Conservation (phyloP, 2,329 filamentous ascomycete genomes). For the Fusarium albidum region DNA sequence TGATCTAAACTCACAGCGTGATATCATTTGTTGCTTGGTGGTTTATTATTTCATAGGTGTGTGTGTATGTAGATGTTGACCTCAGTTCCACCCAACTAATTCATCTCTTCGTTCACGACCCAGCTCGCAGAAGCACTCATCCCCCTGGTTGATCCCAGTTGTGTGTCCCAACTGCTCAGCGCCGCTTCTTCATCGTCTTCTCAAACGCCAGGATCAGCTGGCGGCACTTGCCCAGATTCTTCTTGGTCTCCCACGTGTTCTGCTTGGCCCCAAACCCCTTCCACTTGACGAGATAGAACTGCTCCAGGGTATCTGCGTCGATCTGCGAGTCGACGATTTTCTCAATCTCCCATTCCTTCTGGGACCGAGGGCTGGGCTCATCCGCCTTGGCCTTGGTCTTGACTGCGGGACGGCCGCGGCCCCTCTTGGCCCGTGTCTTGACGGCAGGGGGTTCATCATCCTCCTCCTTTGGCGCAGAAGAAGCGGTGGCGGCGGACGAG, state of each 20-base stretch:
- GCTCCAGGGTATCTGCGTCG: slow-evolving; percentile 47
- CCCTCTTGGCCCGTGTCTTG: neutral
- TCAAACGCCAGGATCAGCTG: slow-evolving; percentile 50
- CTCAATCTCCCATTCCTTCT: slow-evolving; percentile 57
- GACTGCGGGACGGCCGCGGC: slow-evolving; percentile 18
- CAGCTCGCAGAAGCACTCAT: neutral
- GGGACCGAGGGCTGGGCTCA: slow-evolving; percentile 7
- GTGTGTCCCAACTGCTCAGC: too few relatives aligned
- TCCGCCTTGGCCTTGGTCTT: slow-evolving; percentile 17
- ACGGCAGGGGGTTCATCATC: neutral
- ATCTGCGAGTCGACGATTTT: slow-evolving; percentile 52
- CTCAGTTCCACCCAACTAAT: neutral
- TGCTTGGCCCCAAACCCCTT: slow-evolving; percentile 52
- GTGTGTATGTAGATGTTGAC: neutral
- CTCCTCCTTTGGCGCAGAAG: neutral
- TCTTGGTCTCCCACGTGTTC: slow-evolving; percentile 64
- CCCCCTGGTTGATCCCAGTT: neutral
- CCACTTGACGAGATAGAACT: slow-evolving; percentile 63
- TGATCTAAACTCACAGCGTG: neutral
- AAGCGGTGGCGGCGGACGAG: neutral
- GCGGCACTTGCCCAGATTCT: slow-evolving; percentile 52
- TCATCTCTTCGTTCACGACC: neutral
- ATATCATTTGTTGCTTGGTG: too few relatives aligned
- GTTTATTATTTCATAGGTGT: neutral
- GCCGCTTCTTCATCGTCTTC: slow-evolving; percentile 13